Conservation (phyloP, 768 basidiomycete species). For the Terana coerulea region DNA sequence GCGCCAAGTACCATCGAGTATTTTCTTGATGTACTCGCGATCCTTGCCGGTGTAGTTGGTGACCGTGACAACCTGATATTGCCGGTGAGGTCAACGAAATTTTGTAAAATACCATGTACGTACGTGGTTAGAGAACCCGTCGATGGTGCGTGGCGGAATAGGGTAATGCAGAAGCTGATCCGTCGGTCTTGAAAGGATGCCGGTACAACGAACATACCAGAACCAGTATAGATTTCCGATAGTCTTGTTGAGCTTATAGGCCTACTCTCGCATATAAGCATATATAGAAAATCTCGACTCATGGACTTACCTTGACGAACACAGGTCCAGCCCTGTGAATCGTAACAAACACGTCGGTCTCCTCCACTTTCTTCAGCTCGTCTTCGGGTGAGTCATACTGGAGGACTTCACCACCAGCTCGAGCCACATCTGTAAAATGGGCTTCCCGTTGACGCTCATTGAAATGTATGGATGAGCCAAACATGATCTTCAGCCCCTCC, state of each 20-base stretch:
- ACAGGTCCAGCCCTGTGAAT: constrained; percentile 63
- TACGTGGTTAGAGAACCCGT: constrained; percentile 60
- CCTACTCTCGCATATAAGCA: constrained; percentile 41
- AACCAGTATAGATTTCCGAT: constrained; percentile 85
- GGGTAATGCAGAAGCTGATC: constrained; percentile 87
- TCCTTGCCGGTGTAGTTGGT: constrained; percentile 88
- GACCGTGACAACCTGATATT: constrained; percentile 69
- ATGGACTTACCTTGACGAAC: constrained; percentile 58
- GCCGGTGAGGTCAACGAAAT: not conserved
- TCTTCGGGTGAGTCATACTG: constrained; percentile 27
- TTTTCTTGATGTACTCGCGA: constrained; percentile 82
- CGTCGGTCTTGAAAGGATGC: constrained; percentile 56
- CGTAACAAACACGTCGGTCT: constrained; percentile 74
- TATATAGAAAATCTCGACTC: not conserved
- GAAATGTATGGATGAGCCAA: constrained; percentile 58
- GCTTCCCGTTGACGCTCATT: constrained; percentile 43
- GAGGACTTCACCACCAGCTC: constrained; percentile 56
- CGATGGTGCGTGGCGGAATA: constrained; percentile 56
- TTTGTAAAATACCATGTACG: no score
- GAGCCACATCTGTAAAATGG: constrained; percentile 54
- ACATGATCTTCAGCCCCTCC: constrained; percentile 54
- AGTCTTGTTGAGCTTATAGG: constrained; percentile 49
- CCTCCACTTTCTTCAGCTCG: constrained; percentile 39
- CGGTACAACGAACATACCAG: constrained; percentile 69
- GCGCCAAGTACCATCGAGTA: constrained; percentile 76